Evolutionary conservation across 1,139 yeast species (phyloP), one percentile per base, ranked within the genome.

Genomic region (Lodderomyces metapsilosis): DNA sequence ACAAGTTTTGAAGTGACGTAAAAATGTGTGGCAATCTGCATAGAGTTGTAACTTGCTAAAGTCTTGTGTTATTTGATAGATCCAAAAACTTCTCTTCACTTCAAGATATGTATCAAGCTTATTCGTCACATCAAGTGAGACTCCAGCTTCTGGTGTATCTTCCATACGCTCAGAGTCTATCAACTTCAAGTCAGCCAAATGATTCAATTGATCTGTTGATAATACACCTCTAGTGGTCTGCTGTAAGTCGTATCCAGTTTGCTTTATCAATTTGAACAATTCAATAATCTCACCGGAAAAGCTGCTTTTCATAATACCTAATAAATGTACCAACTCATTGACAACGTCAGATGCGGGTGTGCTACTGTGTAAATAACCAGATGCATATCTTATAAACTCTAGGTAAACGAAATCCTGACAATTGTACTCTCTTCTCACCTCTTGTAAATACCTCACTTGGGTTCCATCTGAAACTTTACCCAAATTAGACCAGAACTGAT

Each of bases 1-100:
- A 49, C 9, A 61, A 44, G 4, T 42, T 40, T 20, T 38, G 49
- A 34, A 43, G 3, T 38, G 23, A 3, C 27, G 33, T 15, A 44
- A 38, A 5, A 38, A 31, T 4, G 21, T 34, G 11, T 27, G 23
- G 5, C 39, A 15, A 15, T 22, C 21, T 15, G 35, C 24, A 10
- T 35, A 31, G 25, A 30, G 27, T 24, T 39, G 25, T 15, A 42
- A 37, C 21, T 38, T 25, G 22, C 36, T 28, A 35, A 42, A 44
- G 33, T 39, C 32, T 13, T 31, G 40, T 7, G 38, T 30, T 4
- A 36, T 4, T 21, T 44, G 39, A 35, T 32, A 42, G 9, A 42
- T 27, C 45, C 45, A 44, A 8, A 40, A 25, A 11, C 25, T 22
- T 17, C 43, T 20, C 36, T 28, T 36, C 16, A 36, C 34, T 8